phyloP scores from a whole-genome alignment of 768 basidiomycete genomes.

The Mycena sanguinolenta region DNA sequence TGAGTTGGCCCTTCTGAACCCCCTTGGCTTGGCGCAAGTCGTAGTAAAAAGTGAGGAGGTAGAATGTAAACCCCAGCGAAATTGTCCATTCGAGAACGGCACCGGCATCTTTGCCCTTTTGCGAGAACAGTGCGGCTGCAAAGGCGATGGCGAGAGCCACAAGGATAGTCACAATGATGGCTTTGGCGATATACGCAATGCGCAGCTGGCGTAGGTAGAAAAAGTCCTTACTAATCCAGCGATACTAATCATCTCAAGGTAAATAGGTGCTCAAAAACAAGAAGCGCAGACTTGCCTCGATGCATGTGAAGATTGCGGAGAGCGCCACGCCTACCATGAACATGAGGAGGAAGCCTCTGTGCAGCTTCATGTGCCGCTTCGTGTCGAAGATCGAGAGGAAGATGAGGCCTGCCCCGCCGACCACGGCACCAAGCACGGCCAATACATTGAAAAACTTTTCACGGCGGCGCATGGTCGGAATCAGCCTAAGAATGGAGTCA shows the following conservation, averaged over 20 bases:
- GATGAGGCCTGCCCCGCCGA: slow-evolving; percentile 76
- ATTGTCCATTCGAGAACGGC: slow-evolving; percentile 85
- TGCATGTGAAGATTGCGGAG: slow-evolving; percentile 80
- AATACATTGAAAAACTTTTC: slow-evolving; percentile 68
- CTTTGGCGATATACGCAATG: slow-evolving; percentile 72
- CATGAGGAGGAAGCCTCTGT: slow-evolving; percentile 74
- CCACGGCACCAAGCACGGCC: slow-evolving; percentile 71
- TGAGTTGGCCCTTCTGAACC: slow-evolving; percentile 61
- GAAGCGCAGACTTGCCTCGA: slow-evolving; percentile 61
- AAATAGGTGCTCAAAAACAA: neutral
- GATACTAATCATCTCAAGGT: slow-evolving; percentile 57
- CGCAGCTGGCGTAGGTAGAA: slow-evolving; percentile 57
- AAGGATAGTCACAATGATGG: slow-evolving; percentile 67
- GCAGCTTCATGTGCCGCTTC: slow-evolving; percentile 61
- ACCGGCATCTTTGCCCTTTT: slow-evolving; percentile 57
- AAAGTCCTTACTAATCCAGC: slow-evolving; percentile 75
- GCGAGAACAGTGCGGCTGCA: slow-evolving; percentile 60
- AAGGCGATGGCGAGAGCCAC: slow-evolving; percentile 76
- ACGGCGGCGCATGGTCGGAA: slow-evolving; percentile 67
- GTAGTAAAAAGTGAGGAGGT: slow-evolving; percentile 78
- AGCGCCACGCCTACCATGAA: slow-evolving; percentile 81
- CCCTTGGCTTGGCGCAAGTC: slow-evolving; percentile 77
- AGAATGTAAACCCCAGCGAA: slow-evolving; percentile 79
- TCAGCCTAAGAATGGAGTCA: slow-evolving; percentile 55
- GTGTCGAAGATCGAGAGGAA: slow-evolving; percentile 83